Percentiles rank a stretch among this genome's conserved stretches.
Evolutionary conservation across 2,329 filamentous ascomycete species (phyloP).

Genomic region (Whalleya microplaca): DNA sequence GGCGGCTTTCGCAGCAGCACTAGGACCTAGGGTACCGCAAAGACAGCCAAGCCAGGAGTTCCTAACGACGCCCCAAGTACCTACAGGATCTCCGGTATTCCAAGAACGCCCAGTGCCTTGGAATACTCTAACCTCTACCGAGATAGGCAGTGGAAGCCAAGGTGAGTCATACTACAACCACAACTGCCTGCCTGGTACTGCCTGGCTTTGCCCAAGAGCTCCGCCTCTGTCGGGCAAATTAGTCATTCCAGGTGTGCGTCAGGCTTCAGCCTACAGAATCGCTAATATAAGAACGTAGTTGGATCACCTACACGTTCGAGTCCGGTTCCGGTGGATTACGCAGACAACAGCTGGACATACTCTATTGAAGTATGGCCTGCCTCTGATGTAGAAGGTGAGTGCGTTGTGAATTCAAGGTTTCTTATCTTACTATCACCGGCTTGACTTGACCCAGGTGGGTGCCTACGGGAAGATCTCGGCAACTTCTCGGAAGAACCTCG

Average conservation of each 20-base stretch:
- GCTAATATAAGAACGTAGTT: constrained; percentile 11
- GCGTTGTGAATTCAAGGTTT: constrained; percentile 5
- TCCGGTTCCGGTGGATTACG: not conserved
- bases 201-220: constrained; percentile 4
- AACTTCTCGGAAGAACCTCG: not conserved
- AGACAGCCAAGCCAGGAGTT: too few species aligned
- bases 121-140: not conserved
- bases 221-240: constrained; percentile 13
- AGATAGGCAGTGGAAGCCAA: not conserved
- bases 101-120: not conserved
- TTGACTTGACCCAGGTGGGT: too few species aligned
- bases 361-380: constrained; percentile 34
- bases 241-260: constrained; percentile 16
- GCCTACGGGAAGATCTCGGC: not conserved
- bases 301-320: too few species aligned
- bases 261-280: not conserved
- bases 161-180: constrained; percentile 26
- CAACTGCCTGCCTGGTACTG: constrained; percentile 20
- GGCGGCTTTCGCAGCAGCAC: not conserved
- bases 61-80: too few species aligned
- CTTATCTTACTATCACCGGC: too few species aligned
- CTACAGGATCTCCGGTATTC: not conserved
- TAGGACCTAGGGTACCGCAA: not conserved
- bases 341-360: constrained; percentile 29
- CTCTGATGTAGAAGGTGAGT: constrained; percentile 25